Conservation (phyloP, 2,329 filamentous ascomycete genomes). For the Fusarium sp. region DNA sequence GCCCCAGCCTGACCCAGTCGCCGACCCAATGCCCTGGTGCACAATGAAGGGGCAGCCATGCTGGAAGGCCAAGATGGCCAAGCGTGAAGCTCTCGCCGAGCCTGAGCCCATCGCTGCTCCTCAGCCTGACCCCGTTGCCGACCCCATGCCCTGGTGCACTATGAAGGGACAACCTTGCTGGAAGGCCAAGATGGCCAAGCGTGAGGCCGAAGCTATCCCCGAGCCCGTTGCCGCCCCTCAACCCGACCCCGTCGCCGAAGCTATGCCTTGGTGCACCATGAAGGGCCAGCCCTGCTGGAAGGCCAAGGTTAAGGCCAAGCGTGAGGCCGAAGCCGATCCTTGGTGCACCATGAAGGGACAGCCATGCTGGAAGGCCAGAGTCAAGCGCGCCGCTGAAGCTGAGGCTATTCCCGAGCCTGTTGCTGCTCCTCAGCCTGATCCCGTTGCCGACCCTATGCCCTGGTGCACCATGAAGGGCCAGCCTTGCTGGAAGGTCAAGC, state of each 20-base stretch:
- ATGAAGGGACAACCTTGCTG: slow-evolving; percentile 32
- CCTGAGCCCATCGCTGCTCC: too few relatives aligned
- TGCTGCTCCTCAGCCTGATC: slow-evolving; percentile 52
- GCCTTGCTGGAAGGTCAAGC: slow-evolving; percentile 57
- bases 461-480: slow-evolving; percentile 57
- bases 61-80: slow-evolving; percentile 22
- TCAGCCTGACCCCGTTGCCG: too few relatives aligned
- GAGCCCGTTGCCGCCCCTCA: not conserved
- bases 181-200: slow-evolving; percentile 20
- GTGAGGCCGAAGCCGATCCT: slow-evolving; percentile 39
- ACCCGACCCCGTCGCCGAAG: not conserved
- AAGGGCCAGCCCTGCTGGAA: slow-evolving; percentile 32
- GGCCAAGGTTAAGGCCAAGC: slow-evolving; percentile 22
- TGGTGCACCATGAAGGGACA: slow-evolving; percentile 57
- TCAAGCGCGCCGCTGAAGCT: slow-evolving; percentile 49
- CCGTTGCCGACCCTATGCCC: slow-evolving; percentile 19
- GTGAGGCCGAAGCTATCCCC: slow-evolving; percentile 32
- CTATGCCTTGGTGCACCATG: slow-evolving; percentile 24
- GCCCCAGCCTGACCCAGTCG: accelerated
- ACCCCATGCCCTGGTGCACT: slow-evolving; percentile 18
- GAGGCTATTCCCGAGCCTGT: slow-evolving; percentile 1
- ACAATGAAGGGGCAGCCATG: slow-evolving; percentile 25
- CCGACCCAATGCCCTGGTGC: slow-evolving; percentile 19
- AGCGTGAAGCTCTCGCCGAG: slow-evolving; percentile 41
- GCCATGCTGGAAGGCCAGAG: slow-evolving; percentile 58